Evolutionary conservation across 2,329 filamentous ascomycete species (phyloP), one percentile per base, ranked within the genome.

Genomic region (Colletotrichum kahawae): DNA sequence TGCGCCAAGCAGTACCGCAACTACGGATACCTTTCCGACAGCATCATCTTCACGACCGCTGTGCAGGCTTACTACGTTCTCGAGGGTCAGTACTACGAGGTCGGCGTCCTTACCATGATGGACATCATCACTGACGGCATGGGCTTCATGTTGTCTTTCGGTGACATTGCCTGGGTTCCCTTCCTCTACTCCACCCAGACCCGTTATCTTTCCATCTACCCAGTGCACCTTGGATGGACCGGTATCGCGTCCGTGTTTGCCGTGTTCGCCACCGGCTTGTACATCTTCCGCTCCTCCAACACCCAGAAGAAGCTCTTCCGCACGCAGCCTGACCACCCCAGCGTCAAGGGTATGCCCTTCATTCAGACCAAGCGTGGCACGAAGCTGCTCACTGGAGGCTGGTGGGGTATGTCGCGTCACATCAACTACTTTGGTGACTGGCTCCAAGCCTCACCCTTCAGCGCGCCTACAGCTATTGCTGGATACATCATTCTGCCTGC

Each of bases 341-440:
- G 87, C 16, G 88, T 95, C 74, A 88, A 88, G 74, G 89, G 94
- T 78, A 87, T 95, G 71, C 89, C 92, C 79, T 94, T 90, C 81
- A 93, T 95, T 62, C 87, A 93, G 82, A 95, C 93, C 0, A 88
- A 88, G 60, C 86, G 88, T 10, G 93, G 93, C 31, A 93, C 91
- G 12, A 92, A 90, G 78, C 87, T 95, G 31, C 86, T 95, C 76
- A 90, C 90, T 3, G 91, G 91, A 3, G 93, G 93, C 38, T 95
- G 93, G 93, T 95, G 93, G 93, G 93, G 93, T 54, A 88, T 85
- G 13, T 92, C 93, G 2, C 88, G 93, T 48, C 93, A 95, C 81
- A 93, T 95, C 85, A 95, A 95, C 82, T 95, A 95, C 82, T 85
- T 94, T 5, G 93, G 93, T 56, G 93, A 95, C 83, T 95, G 93